A percentile compares a stretch with the other conserved stretches of the same genome.
These are phyloP conservation scores for Corinectria fuckeliana DNA, from an alignment of 2,329 filamentous ascomycete species.

Conservation along the genomic window DNA sequence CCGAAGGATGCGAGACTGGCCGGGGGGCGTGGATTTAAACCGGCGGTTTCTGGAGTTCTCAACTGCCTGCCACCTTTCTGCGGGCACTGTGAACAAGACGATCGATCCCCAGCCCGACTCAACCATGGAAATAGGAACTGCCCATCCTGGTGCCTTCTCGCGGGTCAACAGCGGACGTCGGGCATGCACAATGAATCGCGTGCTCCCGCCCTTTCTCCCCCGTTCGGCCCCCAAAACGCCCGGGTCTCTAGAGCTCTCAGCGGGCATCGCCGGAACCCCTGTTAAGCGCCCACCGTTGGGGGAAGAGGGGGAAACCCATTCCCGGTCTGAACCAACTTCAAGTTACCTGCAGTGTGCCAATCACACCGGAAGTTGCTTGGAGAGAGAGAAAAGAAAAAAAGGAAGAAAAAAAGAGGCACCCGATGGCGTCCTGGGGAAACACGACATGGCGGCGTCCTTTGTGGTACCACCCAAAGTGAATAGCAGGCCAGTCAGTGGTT, in stretches of 20 bases:
- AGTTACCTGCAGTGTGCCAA: neutral
- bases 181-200: neutral
- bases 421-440: neutral
- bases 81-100: neutral
- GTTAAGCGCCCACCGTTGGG: too few relatives aligned
- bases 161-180: neutral
- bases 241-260: too few relatives aligned
- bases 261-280: too few relatives aligned
- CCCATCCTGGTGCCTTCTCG: neutral
- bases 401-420: neutral
- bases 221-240: neutral
- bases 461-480: slow-evolving; percentile 12
- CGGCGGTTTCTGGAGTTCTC: too few relatives aligned
- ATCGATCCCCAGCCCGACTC: too few relatives aligned
- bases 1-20: neutral
- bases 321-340: too few relatives aligned
- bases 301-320: too few relatives aligned
- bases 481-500: neutral
- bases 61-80: too few relatives aligned
- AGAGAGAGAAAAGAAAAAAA: too few relatives aligned
- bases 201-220: too few relatives aligned
- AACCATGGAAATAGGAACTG: too few relatives aligned
- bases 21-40: neutral
- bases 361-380: neutral
- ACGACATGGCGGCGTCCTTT: slow-evolving; percentile 11